These are phyloP conservation scores for Chrysosphaeria jannelii DNA, from an alignment of 2,329 filamentous ascomycete species.

Conservation along the genomic window DNA sequence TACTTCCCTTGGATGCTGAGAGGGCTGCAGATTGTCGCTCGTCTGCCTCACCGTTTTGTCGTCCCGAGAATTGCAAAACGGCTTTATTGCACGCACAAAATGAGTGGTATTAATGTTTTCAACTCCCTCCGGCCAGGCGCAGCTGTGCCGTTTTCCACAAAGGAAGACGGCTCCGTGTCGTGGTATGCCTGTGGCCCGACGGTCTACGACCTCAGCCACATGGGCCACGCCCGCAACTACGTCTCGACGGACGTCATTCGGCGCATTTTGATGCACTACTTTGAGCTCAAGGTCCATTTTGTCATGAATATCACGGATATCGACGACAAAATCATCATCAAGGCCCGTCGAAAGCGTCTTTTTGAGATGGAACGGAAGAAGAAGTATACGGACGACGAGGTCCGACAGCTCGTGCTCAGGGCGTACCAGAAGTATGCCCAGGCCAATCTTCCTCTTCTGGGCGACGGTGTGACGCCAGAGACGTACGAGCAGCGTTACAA, in stretches of 20 bases:
- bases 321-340: constrained; percentile 21
- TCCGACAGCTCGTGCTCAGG: constrained; percentile 3
- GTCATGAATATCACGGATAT: constrained; percentile 55
- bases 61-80: too few species aligned
- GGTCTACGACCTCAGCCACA: constrained; percentile 42
- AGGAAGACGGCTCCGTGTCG: constrained; percentile 4
- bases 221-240: constrained; percentile 51
- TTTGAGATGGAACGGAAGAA: constrained; percentile 5
- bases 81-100: too few species aligned
- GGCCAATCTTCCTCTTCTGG: constrained; percentile 6
- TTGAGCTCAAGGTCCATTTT: constrained; percentile 38
- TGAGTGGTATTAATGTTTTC: constrained; percentile 38
- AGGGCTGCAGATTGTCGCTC: too few species aligned
- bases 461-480: constrained; percentile 2
- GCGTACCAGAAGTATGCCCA: constrained; percentile 6
- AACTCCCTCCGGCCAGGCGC: constrained; percentile 46
- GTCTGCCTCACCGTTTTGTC: too few species aligned
- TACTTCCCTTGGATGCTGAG: too few species aligned
- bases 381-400: constrained; percentile 4
- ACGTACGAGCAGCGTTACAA: constrained; percentile 5
- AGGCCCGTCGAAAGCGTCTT: constrained; percentile 6
- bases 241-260: constrained; percentile 48
- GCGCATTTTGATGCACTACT: constrained; percentile 39
- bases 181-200: constrained; percentile 7
- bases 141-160: constrained; percentile 18